Evolutionary conservation across 2,329 filamentous ascomycete species (phyloP).

Genomic region (Orbilia ellipsospora): DNA sequence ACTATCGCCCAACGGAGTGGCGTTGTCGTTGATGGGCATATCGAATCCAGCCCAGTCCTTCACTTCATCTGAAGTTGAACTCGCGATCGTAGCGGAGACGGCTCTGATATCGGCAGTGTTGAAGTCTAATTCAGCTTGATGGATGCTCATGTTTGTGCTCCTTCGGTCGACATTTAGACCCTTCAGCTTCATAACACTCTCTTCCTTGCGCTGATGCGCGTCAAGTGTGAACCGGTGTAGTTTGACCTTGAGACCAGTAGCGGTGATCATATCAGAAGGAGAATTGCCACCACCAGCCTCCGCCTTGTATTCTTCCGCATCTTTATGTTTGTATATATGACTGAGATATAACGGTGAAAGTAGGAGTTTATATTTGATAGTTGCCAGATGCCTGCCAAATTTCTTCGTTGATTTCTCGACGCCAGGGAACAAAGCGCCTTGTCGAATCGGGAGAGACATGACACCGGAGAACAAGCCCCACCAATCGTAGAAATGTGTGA

Average conservation of each 20-base stretch:
- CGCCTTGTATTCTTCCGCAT: constrained; percentile 70
- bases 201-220: constrained; percentile 90
- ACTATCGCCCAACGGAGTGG: constrained; percentile 67
- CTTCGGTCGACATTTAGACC: constrained; percentile 79
- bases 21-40: constrained; percentile 53
- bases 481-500: constrained; percentile 98
- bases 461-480: constrained; percentile 96
- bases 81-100: constrained; percentile 87
- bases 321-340: constrained; percentile 98
- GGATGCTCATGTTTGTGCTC: constrained; percentile 94
- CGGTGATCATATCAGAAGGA: constrained; percentile 74
- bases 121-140: constrained; percentile 91
- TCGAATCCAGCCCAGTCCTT: constrained; percentile 67
- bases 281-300: constrained; percentile 78
- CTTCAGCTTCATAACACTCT: constrained; percentile 74
- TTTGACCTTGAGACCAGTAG: constrained; percentile 94
- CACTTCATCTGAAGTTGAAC: constrained; percentile 80
- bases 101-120: constrained; percentile 91
- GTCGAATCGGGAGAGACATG: constrained; percentile 92
- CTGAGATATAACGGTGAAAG: constrained; percentile 93
- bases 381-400: constrained; percentile 95
- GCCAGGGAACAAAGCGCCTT: constrained; percentile 89
- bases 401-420: constrained; percentile 98
- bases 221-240: constrained; percentile 98
- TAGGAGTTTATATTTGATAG: constrained; percentile 95